Evolutionary conservation across 306 rosid species (phyloP), one percentile per base, ranked within the genome.

Genomic region (Oxytropis ochrocephala): DNA sequence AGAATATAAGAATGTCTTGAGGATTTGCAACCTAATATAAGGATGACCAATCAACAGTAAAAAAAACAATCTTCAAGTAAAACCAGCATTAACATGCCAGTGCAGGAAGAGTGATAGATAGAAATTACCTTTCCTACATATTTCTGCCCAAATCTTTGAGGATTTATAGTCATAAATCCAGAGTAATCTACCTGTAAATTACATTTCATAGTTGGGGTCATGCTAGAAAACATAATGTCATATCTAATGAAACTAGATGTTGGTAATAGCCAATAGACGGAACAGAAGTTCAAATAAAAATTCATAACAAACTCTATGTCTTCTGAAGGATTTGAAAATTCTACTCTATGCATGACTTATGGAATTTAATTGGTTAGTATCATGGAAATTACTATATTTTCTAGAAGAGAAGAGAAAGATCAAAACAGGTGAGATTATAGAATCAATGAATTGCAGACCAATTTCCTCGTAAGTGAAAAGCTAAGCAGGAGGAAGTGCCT

Each of bases 101-200:
- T 51, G 70, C 36, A 62, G 62, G 79, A 78, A 39, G 64, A 56
- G 49, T 57, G 78, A 76, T 11, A 66, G 64, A 75, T 6, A 33
- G 18, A 62, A 75, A 73, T 57, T 81, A 94, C 99, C 99, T 94
- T 94, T 58, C 99, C 99, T n/a, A 94, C 99, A 79, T 88, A 94
- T 82, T 91, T 94, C 84, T 91, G 99, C 66, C 99, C 97, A 87
- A 91, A 94, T 83, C 94, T 84, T 87, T 94, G 98, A 56, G 99
- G 97, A 77, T 94, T 94, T 79, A 94, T 94, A 38, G 97, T 91
- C 97, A 88, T 94, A 79, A 91, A 94, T 64, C 97, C 99, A 72
- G 99, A 91, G 76, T 94, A 94, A 81, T 94, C 99, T 42, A 94
- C 99, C 99, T 94, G 87, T 84, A 81, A 74, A 75, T 73, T 51